Base-by-base conservation (phyloP, 345 rosid species). In the Noccaea caerulescens region DNA sequence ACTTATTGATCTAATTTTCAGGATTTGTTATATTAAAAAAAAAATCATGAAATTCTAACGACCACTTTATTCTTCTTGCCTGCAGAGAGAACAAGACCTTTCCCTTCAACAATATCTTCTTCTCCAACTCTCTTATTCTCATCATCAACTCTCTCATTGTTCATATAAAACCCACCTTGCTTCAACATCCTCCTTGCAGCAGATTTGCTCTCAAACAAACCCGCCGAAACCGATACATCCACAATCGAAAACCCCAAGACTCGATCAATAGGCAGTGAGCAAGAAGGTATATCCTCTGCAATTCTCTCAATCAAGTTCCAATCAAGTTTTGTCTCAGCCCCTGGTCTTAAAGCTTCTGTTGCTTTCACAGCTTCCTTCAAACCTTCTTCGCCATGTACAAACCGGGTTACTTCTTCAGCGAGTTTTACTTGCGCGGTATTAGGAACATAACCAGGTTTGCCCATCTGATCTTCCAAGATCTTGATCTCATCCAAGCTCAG, bases 61-160 rank as follows among this genome's bases (percentile, higher is more conserved):
- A 91, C 77, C 10, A 94, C 90, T 81, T 94, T 91, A 72, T 94
- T 94, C 86, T 94, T 91, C 86, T 91, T 91, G 79, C 99, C 99
- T 0, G 96, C 86, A 16, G 97, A 94, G 71, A 94, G 71, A 62
- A 94, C 91, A 43, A 94, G 91, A 75, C 93, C 89, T 80, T 88
- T 88, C 10, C 91, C 96, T 65, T 89, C 95, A 73, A 91, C 90
- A 57, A 93, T 81, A 82, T 93, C 97, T 45, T 74, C 80, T 43
- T 81, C 80, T 76, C 80, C 93, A 66, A 94, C 80, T 79, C 76
- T 87, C 86, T 81, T 86, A 76, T 58, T 80, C 68, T 93, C 96
- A 56, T 71, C 76, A 72, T 85, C 92, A 20, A 89, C 91, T 82
- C 96, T 91, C 71, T 75, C 66, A 76, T 94, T 94, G 81, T 94